Evolutionary conservation across 441 rosid genomes (phyloP), one percentile per base, ranked within the genome.

Genomic region (Populus hybrid): DNA sequence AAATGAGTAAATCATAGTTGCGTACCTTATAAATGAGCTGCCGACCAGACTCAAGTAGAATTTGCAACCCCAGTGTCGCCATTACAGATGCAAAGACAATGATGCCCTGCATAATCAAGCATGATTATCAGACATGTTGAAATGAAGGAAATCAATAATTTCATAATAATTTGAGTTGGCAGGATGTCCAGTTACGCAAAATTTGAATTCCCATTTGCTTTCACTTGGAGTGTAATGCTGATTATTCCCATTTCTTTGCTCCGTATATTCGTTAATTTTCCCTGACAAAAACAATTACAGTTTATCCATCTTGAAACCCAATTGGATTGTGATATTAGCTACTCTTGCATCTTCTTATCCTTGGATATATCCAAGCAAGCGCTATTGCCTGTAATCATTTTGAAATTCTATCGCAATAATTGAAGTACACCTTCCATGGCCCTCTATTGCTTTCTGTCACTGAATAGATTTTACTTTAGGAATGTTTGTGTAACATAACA

Each of bases 1-100:
- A 20, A 57, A 57, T 20, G 23, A 20, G 21, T 6, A 57, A 18
- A 35, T 73, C 38, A 0, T 8, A 46, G 35, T 6, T 5, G n/a
- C 63, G 5, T 82, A 88, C 94, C 89, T 86, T 80, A 67, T 86
- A 70, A 73, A 86, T 7, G 53, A 92, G 85, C 76, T 87, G 84
- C 71, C 94, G 87, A 24, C 75, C 74, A 73, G 94, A 90, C 81
- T 90, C 97, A 0, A 92, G 78, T 50, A 92, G 73, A 67, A 92
- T 86, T 79, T 92, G 97, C 64, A 92, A 73, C 69, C 94, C 97
- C 16, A 92, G 93, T 72, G 92, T 88, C 65, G 94, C 91, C 93
- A 92, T 92, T 18, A 87, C 91, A 3, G 93, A 92, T 67, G 97
- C 97, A 81, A 92, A 92, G 77, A 92, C 93, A 81, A 89, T 83